Conservation (phyloP, 2,329 filamentous ascomycete genomes). For the Claviceps purpurea region DNA sequence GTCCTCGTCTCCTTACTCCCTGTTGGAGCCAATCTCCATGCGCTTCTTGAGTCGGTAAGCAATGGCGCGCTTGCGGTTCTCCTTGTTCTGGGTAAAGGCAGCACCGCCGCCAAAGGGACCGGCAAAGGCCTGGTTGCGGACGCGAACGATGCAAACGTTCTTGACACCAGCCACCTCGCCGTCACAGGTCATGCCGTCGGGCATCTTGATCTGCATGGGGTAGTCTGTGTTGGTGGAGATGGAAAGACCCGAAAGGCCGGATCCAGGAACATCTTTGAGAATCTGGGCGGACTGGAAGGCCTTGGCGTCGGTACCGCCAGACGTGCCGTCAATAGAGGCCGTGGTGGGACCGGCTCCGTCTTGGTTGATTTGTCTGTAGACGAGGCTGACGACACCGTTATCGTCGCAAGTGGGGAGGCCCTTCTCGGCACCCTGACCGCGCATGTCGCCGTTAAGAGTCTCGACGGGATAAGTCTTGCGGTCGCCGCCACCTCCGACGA, state of each 20-base stretch:
- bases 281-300: slow-evolving; percentile 2
- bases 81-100: slow-evolving; percentile 4
- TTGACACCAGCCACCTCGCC: slow-evolving; percentile 6
- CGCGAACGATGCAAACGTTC: slow-evolving; percentile 5
- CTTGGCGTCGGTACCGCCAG: slow-evolving; percentile 1
- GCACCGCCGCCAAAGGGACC: slow-evolving; percentile 6
- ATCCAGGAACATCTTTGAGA: slow-evolving; percentile 1
- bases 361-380: slow-evolving; percentile 4
- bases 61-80: slow-evolving; percentile 3
- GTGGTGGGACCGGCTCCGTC: slow-evolving; percentile 3
- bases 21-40: slow-evolving; percentile 1
- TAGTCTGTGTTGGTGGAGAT: slow-evolving; percentile 3
- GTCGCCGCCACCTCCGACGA: not conserved
- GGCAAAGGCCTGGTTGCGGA: slow-evolving; percentile 4
- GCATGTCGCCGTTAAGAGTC: not conserved
- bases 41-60: slow-evolving; percentile 5
- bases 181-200: slow-evolving; percentile 1
- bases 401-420: slow-evolving; percentile 2
- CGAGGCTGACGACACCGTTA: not conserved
- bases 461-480: not conserved
- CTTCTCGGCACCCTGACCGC: not conserved
- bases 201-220: slow-evolving; percentile 1
- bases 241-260: slow-evolving; percentile 2
- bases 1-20: not conserved
- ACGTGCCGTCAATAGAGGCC: slow-evolving; percentile 1